Evolutionary conservation across 805 yeast species (phyloP).

Genomic region (Metschnikowia colocasiae): DNA sequence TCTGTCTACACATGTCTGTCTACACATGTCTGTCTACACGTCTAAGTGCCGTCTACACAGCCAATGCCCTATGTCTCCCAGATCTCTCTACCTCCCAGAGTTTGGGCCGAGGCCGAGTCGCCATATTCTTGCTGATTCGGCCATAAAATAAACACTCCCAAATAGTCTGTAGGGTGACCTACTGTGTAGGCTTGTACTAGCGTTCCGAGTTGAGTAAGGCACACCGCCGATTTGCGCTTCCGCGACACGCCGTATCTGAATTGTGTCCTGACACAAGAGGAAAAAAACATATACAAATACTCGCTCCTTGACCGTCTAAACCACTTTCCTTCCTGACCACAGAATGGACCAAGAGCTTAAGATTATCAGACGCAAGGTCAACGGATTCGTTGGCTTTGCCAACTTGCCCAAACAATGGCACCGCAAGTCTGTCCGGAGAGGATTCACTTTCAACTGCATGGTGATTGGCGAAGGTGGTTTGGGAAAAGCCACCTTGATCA

Average conservation of each 20-base stretch:
- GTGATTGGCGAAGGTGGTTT: slow-evolving; percentile 90
- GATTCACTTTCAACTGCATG: slow-evolving; percentile 84
- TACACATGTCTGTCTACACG: too few species aligned
- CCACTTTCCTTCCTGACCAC: slow-evolving; percentile 2
- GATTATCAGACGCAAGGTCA: slow-evolving; percentile 76
- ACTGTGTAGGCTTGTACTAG: too few species aligned
- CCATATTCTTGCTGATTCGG: too few species aligned
- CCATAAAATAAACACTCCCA: too few species aligned
- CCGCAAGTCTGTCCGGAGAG: slow-evolving; percentile 64
- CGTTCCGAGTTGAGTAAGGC: not conserved
- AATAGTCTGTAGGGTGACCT: too few species aligned
- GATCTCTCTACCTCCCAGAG: too few species aligned
- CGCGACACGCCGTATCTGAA: slow-evolving; percentile 7
- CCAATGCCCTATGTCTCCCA: too few species aligned
- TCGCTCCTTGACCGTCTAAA: not conserved
- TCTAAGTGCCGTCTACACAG: too few species aligned
- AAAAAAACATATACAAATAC: slow-evolving; percentile 6
- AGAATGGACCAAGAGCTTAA: slow-evolving; percentile 43
- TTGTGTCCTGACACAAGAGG: slow-evolving; percentile 12
- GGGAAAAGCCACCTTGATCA: slow-evolving; percentile 89
- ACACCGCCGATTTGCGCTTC: not conserved
- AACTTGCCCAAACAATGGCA: slow-evolving; percentile 99
- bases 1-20: too few species aligned
- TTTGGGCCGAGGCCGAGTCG: too few species aligned
- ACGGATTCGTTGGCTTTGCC: slow-evolving; percentile 94